phyloP scores from a whole-genome alignment of 2,329 filamentous ascomycete species.

The Raffaelea deltoideospora region DNA sequence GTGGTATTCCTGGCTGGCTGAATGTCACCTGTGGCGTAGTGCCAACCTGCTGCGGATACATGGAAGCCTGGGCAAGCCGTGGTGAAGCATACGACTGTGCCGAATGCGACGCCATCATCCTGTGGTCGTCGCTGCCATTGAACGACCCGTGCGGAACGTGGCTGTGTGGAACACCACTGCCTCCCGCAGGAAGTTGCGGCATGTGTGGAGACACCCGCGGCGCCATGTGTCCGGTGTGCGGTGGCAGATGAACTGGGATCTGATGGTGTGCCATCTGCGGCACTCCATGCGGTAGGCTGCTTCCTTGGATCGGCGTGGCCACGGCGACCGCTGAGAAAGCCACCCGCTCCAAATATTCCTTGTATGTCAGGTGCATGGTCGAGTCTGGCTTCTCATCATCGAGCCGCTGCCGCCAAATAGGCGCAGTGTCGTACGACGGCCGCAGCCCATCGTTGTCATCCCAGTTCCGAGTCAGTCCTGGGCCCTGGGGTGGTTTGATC shows the following conservation, averaged over 20 bases:
- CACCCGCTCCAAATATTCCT: constrained; percentile 62
- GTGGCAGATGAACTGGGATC: constrained; percentile 60
- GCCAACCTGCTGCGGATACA: constrained; percentile 55
- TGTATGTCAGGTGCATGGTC: constrained; percentile 52
- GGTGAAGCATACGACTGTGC: constrained; percentile 78
- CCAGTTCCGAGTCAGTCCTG: too few species aligned
- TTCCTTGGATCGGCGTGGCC: constrained; percentile 38
- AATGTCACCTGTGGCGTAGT: constrained; percentile 57
- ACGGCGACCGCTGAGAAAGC: constrained; percentile 31
- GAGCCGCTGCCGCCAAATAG: constrained; percentile 64
- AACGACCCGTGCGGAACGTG: constrained; percentile 51
- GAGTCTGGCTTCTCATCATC: constrained; percentile 61
- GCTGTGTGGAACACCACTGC: constrained; percentile 39
- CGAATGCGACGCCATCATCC: constrained; percentile 78
- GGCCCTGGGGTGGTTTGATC: constrained; percentile 32
- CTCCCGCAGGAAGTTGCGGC: constrained; percentile 63
- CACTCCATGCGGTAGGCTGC: constrained; percentile 51
- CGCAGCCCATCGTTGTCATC: constrained; percentile 69
- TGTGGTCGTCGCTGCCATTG: constrained; percentile 56
- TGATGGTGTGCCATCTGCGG: constrained; percentile 70
- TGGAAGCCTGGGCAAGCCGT: constrained; percentile 53
- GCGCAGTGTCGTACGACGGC: constrained; percentile 68
- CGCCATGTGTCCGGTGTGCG: constrained; percentile 54
- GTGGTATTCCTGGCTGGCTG: constrained; percentile 55
- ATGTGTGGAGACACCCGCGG: constrained; percentile 59